Evolutionary conservation across 139 green algal species (phyloP).

Genomic region (Klebsormidium nitens): DNA sequence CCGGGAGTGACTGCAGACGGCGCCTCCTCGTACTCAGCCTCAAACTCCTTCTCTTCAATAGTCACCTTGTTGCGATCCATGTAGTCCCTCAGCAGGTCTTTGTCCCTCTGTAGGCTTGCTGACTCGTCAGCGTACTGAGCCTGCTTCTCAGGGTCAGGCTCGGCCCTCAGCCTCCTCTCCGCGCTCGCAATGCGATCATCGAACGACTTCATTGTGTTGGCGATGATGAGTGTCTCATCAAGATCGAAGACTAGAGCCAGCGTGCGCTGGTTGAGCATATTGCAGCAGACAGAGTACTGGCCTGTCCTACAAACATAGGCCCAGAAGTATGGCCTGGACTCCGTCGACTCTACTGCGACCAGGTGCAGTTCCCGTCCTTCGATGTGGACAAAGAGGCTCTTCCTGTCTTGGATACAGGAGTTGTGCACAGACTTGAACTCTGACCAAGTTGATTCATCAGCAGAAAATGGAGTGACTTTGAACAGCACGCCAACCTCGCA

Average conservation of each 20-base stretch:
- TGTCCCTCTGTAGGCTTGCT: slow-evolving; percentile 13
- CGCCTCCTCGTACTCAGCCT: slow-evolving; percentile 14
- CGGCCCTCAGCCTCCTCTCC: slow-evolving; percentile 8
- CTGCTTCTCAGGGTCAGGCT: slow-evolving; percentile 10
- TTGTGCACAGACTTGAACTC: slow-evolving; percentile 23
- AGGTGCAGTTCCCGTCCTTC: slow-evolving; percentile 25
- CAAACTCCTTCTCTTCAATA: neutral
- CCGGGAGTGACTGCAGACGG: neutral
- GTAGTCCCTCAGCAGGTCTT: slow-evolving; percentile 17
- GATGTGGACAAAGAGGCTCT: neutral
- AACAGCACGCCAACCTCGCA: slow-evolving; percentile 18
- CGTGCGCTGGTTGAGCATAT: slow-evolving; percentile 23
- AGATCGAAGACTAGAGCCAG: slow-evolving; percentile 36
- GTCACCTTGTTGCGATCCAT: slow-evolving; percentile 15
- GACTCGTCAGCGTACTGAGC: slow-evolving; percentile 16
- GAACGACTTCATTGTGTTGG: slow-evolving; percentile 35
- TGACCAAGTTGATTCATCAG: neutral
- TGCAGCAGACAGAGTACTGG: slow-evolving; percentile 9
- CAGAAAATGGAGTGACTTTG: slow-evolving; percentile 13
- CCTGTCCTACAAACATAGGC: slow-evolving; percentile 17
- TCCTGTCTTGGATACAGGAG: slow-evolving; percentile 28
- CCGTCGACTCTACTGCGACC: slow-evolving; percentile 15
- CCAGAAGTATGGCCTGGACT: slow-evolving; percentile 30
- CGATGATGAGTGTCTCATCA: slow-evolving; percentile 35
- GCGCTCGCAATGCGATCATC: slow-evolving; percentile 31